A percentile compares a stretch with the other conserved stretches of the same genome.
Evolutionary conservation across 306 rosid genomes (phyloP).

Genomic region (Alnus rubra): DNA sequence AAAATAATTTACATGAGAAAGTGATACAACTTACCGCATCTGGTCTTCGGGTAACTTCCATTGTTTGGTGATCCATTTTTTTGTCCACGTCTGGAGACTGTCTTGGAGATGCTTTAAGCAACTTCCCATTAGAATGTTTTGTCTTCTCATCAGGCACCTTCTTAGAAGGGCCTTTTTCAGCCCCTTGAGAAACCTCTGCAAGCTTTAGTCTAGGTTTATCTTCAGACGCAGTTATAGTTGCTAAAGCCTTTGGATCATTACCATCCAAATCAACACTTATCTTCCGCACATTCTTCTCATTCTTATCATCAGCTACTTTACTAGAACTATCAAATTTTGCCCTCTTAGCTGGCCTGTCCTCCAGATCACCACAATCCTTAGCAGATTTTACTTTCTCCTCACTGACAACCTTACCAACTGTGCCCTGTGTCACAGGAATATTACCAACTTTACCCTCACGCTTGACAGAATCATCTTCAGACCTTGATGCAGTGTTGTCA

Average conservation of each 20-base stretch:
- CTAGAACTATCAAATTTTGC: conserved; percentile 33
- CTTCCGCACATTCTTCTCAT: conserved; percentile 22
- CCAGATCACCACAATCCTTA: conserved; percentile 29
- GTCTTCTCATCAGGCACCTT: conserved; percentile 37
- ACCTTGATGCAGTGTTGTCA: conserved; percentile 14
- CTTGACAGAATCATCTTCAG: conserved; percentile 31
- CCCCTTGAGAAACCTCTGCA: conserved; percentile 32
- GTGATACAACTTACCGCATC: conserved; percentile 59
- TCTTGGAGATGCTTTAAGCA: conserved; percentile 35
- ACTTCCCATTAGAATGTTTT: conserved; percentile 33
- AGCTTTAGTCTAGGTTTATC: conserved; percentile 29
- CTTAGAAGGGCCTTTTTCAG: conserved; percentile 44
- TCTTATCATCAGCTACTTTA: conserved; percentile 30
- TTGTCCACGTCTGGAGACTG: conserved; percentile 21
- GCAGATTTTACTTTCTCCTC: conserved; percentile 26
- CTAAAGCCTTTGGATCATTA: conserved; percentile 25
- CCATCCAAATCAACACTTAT: conserved; percentile 22
- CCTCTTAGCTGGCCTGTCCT: conserved; percentile 47
- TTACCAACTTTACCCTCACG: conserved; percentile 27
- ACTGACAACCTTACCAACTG: conserved; percentile 3
- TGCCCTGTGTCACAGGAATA: not conserved
- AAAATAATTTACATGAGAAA: not conserved
- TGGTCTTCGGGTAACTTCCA: conserved; percentile 53
- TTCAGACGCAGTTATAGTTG: conserved; percentile 15
- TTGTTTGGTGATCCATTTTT: conserved; percentile 30